Evolutionary conservation across 768 basidiomycete species (phyloP), one percentile per base, ranked within the genome.

Genomic region (Nevesoporus exiguus): DNA sequence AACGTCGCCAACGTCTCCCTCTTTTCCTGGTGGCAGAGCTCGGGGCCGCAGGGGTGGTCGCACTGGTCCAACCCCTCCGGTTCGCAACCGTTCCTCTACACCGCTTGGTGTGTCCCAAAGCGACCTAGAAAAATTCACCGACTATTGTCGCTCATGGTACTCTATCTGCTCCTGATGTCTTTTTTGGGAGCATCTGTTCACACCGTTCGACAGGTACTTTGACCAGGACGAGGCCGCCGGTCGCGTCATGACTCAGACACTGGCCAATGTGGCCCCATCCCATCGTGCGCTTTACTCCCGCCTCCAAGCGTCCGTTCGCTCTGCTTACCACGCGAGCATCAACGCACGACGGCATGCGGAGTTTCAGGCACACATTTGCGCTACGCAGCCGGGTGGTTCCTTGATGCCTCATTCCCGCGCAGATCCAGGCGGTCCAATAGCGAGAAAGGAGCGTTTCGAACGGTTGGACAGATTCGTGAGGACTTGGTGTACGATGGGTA

Each of bases 241-340:
- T 25, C 83, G 83, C 45, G 74, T 80, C 56, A 93, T 96, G 85
- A 88, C 89, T 14, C 85, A 90, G 59, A 91, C 85, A 4, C 76
- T 96, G 43, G 80, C 90, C 42, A 85, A 84, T 31, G 78, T 93
- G 4, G 87, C 88, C 7, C 82, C 91, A 2, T 85, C 89, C 0
- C 92, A 95, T 61, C 86, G 90, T 53, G 90, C 93, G 9, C 86
- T 90, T 1, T 96, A 88, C 68, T 87, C 90, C 21, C 84, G 90
- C 54, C 71, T 95, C 19, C 93, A 96, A 68, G 87, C 92, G 1
- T 88, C 88, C 19, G 86, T 94, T 25, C 85, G 93, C 40, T 84
- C 91, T 37, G 85, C 85, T 42, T 94, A 86, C 64, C 93, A 96
- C 69, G 83, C 85, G 47, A 88, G 84, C 55, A 80, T 92, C 58